Conservation (phyloP, 1,284 basidiomycete genomes). For the Exobasidium cylindrosporum region DNA sequence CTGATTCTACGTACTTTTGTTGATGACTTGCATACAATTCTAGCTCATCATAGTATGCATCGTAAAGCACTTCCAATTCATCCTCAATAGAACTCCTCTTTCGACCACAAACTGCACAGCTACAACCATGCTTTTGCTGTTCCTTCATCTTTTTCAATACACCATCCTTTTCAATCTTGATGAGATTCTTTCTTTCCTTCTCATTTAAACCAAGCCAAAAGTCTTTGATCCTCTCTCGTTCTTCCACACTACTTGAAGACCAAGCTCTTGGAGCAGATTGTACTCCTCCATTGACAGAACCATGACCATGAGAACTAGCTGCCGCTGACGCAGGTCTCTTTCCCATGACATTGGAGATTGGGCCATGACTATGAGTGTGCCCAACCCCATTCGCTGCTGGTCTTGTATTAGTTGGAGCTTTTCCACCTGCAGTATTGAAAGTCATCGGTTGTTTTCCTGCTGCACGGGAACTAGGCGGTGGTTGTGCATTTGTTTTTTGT, state of each 20-base stretch:
- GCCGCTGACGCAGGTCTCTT: slow-evolving; percentile 54
- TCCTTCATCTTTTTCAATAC: slow-evolving; percentile 98
- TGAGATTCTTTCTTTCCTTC: slow-evolving; percentile 80
- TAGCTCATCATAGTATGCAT: slow-evolving; percentile 99
- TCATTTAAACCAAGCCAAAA: slow-evolving; percentile 91
- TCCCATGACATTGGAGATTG: slow-evolving; percentile 58
- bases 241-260: slow-evolving; percentile 80
- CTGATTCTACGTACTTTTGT: slow-evolving; percentile 82
- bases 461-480: slow-evolving; percentile 64
- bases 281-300: slow-evolving; percentile 9
- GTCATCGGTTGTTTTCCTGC: slow-evolving; percentile 74
- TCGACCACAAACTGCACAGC: slow-evolving; percentile 91
- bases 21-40: slow-evolving; percentile 97
- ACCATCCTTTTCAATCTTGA: slow-evolving; percentile 95
- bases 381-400: slow-evolving; percentile 39
- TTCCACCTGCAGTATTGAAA: slow-evolving; percentile 31
- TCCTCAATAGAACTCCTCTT: slow-evolving; percentile 98
- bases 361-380: slow-evolving; percentile 27
- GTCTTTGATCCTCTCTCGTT: slow-evolving; percentile 92
- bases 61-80: slow-evolving; percentile 97
- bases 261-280: slow-evolving; percentile 28
- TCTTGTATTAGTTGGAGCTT: slow-evolving; percentile 35
- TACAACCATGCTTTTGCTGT: slow-evolving; percentile 92
- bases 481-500: slow-evolving; percentile 18
- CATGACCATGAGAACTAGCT: slow-evolving; percentile 9